Evolutionary conservation across 495 filamentous ascomycete genomes (phyloP).

Genomic region (Aspergillus wentii): DNA sequence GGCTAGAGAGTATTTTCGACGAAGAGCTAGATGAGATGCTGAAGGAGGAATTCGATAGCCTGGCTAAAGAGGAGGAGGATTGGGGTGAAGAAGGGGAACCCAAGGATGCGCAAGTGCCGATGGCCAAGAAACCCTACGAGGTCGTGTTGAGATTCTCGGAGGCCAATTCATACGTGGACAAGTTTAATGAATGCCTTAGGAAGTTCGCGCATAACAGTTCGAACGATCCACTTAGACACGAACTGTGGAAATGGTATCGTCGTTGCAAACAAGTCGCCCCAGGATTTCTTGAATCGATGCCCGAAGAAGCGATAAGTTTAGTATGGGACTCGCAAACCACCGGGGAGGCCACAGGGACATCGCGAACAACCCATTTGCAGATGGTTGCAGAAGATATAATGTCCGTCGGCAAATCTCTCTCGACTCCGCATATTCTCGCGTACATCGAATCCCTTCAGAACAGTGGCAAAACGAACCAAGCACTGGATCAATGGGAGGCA

Average conservation of each 20-base stretch:
- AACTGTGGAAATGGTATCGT: constrained; percentile 43
- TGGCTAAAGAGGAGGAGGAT: constrained; percentile 36
- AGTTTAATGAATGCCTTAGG: constrained; percentile 27
- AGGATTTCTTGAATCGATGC: constrained; percentile 28
- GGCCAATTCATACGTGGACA: constrained; percentile 25
- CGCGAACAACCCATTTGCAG: constrained; percentile 55
- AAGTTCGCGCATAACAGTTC: constrained; percentile 15
- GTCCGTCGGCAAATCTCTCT: constrained; percentile 46
- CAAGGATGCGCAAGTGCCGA: constrained; percentile 14
- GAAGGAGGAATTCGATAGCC: constrained; percentile 35
- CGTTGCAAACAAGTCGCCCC: constrained; percentile 38
- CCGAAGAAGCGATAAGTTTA: constrained; percentile 29
- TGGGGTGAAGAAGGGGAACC: constrained; percentile 20
- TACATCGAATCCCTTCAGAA: constrained; percentile 62
- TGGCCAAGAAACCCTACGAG: constrained; percentile 16
- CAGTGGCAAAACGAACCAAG: constrained; percentile 51
- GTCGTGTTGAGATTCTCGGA: constrained; percentile 15
- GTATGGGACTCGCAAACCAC: constrained; percentile 44
- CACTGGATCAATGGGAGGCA: constrained; percentile 62
- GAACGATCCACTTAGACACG: constrained; percentile 24
- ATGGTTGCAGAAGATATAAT: constrained; percentile 57
- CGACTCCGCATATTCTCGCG: constrained; percentile 53
- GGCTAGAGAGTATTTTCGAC: constrained; percentile 38
- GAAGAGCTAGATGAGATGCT: constrained; percentile 41
- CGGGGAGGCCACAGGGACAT: constrained; percentile 31